Percentiles rank a stretch among this genome's conserved stretches.
phyloP scores from a whole-genome alignment of 2,329 filamentous ascomycete species.

The Byssoonygena ceratinophila region DNA sequence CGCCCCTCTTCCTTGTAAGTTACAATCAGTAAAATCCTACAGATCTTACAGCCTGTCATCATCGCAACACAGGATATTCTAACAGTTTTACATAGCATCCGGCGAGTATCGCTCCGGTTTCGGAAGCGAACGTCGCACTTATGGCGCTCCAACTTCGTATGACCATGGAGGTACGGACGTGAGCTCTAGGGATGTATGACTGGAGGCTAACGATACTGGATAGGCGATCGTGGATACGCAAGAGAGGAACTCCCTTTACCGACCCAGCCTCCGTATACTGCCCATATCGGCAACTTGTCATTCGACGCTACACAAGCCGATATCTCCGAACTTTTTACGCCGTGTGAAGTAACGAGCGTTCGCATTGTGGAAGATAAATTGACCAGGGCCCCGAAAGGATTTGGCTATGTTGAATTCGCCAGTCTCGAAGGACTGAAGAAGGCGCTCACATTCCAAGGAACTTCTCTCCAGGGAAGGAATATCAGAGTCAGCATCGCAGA shows the following conservation, averaged over 20 bases:
- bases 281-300: slow-evolving; percentile 90
- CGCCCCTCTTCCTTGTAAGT: slow-evolving; percentile 60
- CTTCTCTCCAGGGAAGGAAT: slow-evolving; percentile 73
- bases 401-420: slow-evolving; percentile 92
- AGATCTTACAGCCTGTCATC: too few species aligned
- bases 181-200: not conserved
- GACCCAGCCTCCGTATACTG: slow-evolving; percentile 85
- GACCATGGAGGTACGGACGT: slow-evolving; percentile 29
- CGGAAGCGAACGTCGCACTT: slow-evolving; percentile 41
- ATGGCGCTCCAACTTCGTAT: slow-evolving; percentile 29
- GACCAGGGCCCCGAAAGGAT: slow-evolving; percentile 89
- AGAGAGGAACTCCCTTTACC: slow-evolving; percentile 73
- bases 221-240: slow-evolving; percentile 30
- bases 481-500: slow-evolving; percentile 94
- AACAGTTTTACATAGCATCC: slow-evolving; percentile 23
- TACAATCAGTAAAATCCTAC: too few species aligned
- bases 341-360: slow-evolving; percentile 77
- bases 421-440: slow-evolving; percentile 82
- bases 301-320: slow-evolving; percentile 82
- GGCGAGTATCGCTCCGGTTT: slow-evolving; percentile 37
- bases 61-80: not conserved
- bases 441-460: slow-evolving; percentile 72
- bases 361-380: slow-evolving; percentile 95
- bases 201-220: slow-evolving; percentile 3
- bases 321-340: slow-evolving; percentile 74